Base-by-base conservation (phyloP, 306 rosid species). In the Medicago lupulina region DNA sequence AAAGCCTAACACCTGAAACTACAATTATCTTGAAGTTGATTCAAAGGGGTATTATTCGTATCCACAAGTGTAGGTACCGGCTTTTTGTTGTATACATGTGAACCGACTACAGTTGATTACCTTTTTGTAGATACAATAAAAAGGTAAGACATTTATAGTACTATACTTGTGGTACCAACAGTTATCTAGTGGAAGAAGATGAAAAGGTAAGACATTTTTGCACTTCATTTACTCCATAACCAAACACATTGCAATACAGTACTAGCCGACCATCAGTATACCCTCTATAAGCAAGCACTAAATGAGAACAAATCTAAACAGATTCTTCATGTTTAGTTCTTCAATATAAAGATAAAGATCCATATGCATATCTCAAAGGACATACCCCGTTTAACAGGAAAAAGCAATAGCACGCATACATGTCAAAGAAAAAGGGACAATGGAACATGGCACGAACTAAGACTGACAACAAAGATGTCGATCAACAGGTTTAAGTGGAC, bases 391-490 rank as follows among this genome's bases (percentile, higher is more conserved):
- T 59, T 51, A 62, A 78, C 15, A 64, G 15, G 28, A 46, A 67
- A 67, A 74, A n/a, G 51, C 47, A 81, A 38, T 43, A 67, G 63
- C 39, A 19, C 15, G 67, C 18, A 58, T 51, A 78, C 36, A 61
- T 28, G 41, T 12, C 47, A 53, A 57, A 11, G 54, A 72, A 67
- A 70, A 77, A 54, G 61, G 17, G 74, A 19, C 16, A 43, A 63
- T 11, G 17, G 50, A 60, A 41, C 57, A 57, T 77, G 7, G 53
- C 12, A 38, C 59, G 47, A 67, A 80, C 39, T 5, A 58, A 47
- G 46, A 79, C 23, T n/a, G 76, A 60, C 17, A 41, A 28, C 43
- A 59, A 53, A 58, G 15, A 74, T 41, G 43, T 69, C 82, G 39
- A 62, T 73, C 49, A 53, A 21, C 10, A 25, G 68, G 69, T 75